Base-by-base conservation (phyloP, 768 basidiomycete species). In the Rhizopogon salebrosus region DNA sequence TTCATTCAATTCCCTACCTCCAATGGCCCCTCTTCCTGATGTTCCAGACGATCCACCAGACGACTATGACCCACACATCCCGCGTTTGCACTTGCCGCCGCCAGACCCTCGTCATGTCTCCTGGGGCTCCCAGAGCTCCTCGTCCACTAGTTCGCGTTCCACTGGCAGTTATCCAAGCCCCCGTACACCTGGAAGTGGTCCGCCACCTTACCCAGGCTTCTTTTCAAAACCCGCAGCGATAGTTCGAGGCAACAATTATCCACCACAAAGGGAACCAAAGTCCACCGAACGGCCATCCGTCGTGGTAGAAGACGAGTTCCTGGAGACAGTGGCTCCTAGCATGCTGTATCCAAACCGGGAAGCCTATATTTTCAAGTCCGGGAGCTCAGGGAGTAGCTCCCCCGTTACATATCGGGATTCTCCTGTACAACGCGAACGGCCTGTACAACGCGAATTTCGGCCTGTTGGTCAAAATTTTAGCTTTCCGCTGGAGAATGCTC, bases 401-500 rank as follows among this genome's bases (percentile, higher is more conserved):
- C 58, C 64, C 24, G 53, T 60, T 50, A 52, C 64, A 3, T 63
- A 64, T 45, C 8, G 41, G 41, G 53, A 49, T 24, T 46, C 46
- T 3, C 10, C 39, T 20, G 35, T 22, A 6, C 45, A 34, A 14
- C 31, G 31, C 20, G 45, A 46, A 9, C 45, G 31, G 1, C 1
- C n/a, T n/a, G n/a, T n/a, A 6, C 45, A 34, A 14, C 31, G 31
- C 20, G 45, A 46, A 9, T n/a, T n/a, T n/a, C 45, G 31, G 1
- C 1, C 29, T 34, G 1, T 9, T 1, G 10, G 20, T n/a, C 31
- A 5, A 3, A 22, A 23, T 23, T 23, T 46, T 34, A 46, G 59
- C 14, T 46, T 58, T 6, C 29, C 20, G 31, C 67, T 68, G 20
- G 64, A 66, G 6, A 62, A 49, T 29, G 64, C 51, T 2, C 26